A percentile compares a stretch with the other conserved stretches of the same genome.
Conservation (phyloP, 257 asterid genomes). For the Euphrasia confusa region DNA sequence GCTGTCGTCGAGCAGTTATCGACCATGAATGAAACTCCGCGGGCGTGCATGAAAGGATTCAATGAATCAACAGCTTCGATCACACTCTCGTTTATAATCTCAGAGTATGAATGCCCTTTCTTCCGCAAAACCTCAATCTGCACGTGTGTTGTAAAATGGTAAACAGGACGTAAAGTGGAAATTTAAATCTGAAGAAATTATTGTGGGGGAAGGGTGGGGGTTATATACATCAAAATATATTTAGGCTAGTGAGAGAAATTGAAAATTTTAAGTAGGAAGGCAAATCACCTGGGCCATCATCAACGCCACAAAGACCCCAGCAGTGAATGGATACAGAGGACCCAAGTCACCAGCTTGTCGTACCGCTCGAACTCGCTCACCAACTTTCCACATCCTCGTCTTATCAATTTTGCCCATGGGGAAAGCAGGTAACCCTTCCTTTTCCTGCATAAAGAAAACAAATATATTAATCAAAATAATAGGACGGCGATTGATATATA, state of each 20-base stretch:
- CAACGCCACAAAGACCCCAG: slow-evolving; percentile 87
- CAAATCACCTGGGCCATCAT: slow-evolving; percentile 84
- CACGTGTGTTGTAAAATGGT: background rate
- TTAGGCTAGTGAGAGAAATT: too few species aligned
- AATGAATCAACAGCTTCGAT: slow-evolving; percentile 89
- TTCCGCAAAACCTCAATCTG: slow-evolving; percentile 91
- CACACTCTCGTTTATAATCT: slow-evolving; percentile 86
- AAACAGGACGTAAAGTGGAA: background rate
- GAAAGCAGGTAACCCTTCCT: slow-evolving; percentile 86
- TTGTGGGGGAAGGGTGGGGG: background rate
- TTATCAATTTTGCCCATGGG: slow-evolving; percentile 96
- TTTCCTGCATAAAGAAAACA: slow-evolving; percentile 48
- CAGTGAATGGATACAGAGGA: slow-evolving; percentile 84
- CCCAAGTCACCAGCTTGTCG: slow-evolving; percentile 86
- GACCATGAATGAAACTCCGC: slow-evolving; percentile 97
- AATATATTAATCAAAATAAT: background rate
- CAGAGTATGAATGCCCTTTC: slow-evolving; percentile 95
- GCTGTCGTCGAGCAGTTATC: slow-evolving; percentile 98
- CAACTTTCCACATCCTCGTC: slow-evolving; percentile 91
- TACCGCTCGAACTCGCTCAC: slow-evolving; percentile 68
- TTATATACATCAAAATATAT: background rate
- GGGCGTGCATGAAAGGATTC: slow-evolving; percentile 96
- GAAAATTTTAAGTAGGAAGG: too few species aligned
- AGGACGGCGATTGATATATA: background rate
- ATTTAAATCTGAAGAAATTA: background rate